Percentiles rank a stretch among this genome's conserved stretches.
Conservation (phyloP, 768 basidiomycete species). For the Candolleomyces efflorescens region DNA sequence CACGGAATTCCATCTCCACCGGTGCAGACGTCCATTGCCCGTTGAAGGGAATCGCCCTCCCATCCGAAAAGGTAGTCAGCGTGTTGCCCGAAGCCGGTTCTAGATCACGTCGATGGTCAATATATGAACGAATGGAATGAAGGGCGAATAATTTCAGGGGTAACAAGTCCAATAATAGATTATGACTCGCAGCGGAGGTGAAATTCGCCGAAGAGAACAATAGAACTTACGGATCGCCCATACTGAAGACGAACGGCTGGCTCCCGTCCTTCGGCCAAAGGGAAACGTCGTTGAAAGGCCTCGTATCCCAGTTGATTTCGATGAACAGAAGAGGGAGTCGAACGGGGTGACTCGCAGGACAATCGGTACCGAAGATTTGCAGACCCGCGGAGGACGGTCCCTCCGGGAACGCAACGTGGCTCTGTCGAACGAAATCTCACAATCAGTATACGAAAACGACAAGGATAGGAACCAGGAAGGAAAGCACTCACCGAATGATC, state of each 20-base stretch:
- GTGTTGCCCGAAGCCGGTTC: slow-evolving; percentile 9
- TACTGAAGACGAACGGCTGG: slow-evolving; percentile 11
- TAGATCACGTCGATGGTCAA: too few relatives aligned
- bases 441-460: background rate
- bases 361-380: slow-evolving; percentile 10
- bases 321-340: slow-evolving; percentile 8
- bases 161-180: too few relatives aligned
- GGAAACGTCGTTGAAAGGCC: slow-evolving; percentile 5
- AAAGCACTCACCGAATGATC: background rate
- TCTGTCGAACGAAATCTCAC: background rate
- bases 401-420: slow-evolving; percentile 6
- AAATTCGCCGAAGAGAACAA: background rate
- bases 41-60: slow-evolving; percentile 10
- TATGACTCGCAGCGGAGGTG: background rate
- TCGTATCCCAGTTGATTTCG: slow-evolving; percentile 9
- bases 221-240: slow-evolving; percentile 8
- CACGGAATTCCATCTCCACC: slow-evolving; percentile 6
- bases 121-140: background rate
- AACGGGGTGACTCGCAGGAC: slow-evolving; percentile 7
- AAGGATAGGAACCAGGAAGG: background rate
- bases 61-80: slow-evolving; percentile 11
- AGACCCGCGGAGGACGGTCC: background rate
- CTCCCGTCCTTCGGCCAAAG: slow-evolving; percentile 5
- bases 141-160: too few relatives aligned
- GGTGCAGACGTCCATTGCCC: slow-evolving; percentile 11